These are phyloP conservation scores for Dillenia turbinata DNA, from an alignment of 164 flowering plant species.

Conservation along the genomic window DNA sequence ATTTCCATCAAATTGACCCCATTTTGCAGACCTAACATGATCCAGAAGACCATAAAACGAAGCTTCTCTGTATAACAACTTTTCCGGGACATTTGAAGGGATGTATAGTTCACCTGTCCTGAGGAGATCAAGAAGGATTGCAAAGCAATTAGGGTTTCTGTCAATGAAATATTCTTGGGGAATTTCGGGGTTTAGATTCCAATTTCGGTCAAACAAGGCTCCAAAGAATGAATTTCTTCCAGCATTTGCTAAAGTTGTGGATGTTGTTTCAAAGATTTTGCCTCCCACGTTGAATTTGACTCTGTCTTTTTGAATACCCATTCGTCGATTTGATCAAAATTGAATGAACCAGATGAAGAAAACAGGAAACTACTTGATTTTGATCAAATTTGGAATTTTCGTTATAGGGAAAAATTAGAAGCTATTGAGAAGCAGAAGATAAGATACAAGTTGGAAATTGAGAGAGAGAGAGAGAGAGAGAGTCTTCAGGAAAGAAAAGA, in stretches of 20 bases:
- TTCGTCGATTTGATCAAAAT: slow-evolving; percentile 9
- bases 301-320: slow-evolving; percentile 57
- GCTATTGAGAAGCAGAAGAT: background rate
- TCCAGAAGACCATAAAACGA: slow-evolving; percentile 66
- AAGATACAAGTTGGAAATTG: background rate
- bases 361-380: background rate
- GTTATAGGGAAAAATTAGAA: background rate
- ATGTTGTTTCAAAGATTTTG: slow-evolving; percentile 67
- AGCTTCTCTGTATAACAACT: slow-evolving; percentile 64
- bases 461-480: background rate
- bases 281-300: slow-evolving; percentile 84
- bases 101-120: slow-evolving; percentile 69
- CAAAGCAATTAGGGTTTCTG: slow-evolving; percentile 75
- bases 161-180: slow-evolving; percentile 56
- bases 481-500: background rate
- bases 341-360: slow-evolving; percentile 11
- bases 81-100: slow-evolving; percentile 53
- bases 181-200: slow-evolving; percentile 36
- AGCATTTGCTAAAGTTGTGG: slow-evolving; percentile 80
- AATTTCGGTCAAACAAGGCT: slow-evolving; percentile 68
- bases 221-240: slow-evolving; percentile 75
- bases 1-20: slow-evolving; percentile 86
- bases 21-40: slow-evolving; percentile 67
- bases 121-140: slow-evolving; percentile 77
- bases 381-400: background rate